Evolutionary conservation across 257 asterid species (phyloP).

Genomic region (Paraleonurus japonicus): DNA sequence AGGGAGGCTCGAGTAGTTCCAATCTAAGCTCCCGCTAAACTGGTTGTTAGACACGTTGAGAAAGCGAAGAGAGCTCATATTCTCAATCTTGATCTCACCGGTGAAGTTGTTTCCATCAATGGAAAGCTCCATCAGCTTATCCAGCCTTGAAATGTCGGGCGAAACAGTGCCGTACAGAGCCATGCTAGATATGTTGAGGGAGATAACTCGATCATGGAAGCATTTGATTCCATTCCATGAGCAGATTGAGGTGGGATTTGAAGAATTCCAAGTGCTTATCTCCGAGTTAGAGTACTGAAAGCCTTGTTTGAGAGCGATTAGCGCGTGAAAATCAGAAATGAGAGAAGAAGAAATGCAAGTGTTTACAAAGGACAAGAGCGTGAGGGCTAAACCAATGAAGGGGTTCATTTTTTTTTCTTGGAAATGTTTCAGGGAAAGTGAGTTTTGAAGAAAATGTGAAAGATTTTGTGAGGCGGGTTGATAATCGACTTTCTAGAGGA

Average conservation of each 20-base stretch:
- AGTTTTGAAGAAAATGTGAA: constrained; percentile 39
- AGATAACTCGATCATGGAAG: constrained; percentile 51
- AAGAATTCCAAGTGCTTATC: constrained; percentile 56
- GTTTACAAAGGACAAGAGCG: constrained; percentile 43
- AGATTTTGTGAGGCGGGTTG: constrained; percentile 40
- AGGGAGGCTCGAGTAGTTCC: constrained; percentile 71
- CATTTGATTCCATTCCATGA: constrained; percentile 80
- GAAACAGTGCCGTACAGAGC: constrained; percentile 76
- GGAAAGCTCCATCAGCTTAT: constrained; percentile 56
- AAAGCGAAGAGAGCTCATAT: constrained; percentile 52
- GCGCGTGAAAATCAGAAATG: constrained; percentile 58
- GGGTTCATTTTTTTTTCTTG: constrained; percentile 45
- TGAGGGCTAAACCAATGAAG: constrained; percentile 33
- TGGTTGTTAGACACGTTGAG: constrained; percentile 77
- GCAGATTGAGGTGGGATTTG: constrained; percentile 59
- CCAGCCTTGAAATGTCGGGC: constrained; percentile 58
- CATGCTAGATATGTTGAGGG: constrained; percentile 64
- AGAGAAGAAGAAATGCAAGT: constrained; percentile 48
- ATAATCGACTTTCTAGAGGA: constrained; percentile 32
- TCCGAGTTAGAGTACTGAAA: constrained; percentile 41
- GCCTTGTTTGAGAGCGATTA: constrained; percentile 53
- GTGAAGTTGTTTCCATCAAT: constrained; percentile 97
- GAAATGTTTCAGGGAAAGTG: constrained; percentile 38
- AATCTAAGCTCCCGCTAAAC: constrained; percentile 60
- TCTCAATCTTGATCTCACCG: constrained; percentile 67